These are phyloP conservation scores for Leccinum boreale DNA, from an alignment of 768 basidiomycete species.

Conservation along the genomic window DNA sequence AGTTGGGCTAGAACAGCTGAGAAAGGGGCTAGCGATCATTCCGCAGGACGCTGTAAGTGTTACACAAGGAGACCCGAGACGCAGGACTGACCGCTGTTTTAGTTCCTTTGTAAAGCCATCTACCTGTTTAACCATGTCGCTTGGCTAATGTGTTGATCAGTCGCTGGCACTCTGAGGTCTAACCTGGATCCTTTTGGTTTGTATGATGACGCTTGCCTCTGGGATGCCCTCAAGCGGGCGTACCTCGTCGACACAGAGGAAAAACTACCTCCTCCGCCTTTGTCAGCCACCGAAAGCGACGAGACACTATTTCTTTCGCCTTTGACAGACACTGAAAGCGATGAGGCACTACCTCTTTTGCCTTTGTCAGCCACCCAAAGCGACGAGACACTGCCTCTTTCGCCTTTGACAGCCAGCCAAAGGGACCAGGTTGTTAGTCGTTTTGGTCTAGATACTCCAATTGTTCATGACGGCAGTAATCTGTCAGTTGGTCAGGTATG, in stretches of 20 bases:
- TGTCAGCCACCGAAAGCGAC: conserved; percentile 36
- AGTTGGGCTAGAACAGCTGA: conserved; percentile 73
- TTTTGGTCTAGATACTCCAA: conserved; percentile 78
- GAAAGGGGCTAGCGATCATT: conserved; percentile 70
- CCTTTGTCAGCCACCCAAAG: conserved; percentile 35
- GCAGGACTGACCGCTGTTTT: neutral
- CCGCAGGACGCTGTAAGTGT: conserved; percentile 60
- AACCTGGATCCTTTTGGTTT: conserved; percentile 89
- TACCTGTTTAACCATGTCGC: neutral
- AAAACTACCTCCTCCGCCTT: conserved; percentile 19
- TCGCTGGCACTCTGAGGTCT: conserved; percentile 77
- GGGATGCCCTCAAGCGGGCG: conserved; percentile 85
- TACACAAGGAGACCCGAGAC: neutral
- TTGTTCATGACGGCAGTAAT: conserved; percentile 87
- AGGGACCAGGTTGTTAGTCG: conserved; percentile 44
- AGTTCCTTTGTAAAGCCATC: conserved; percentile 39
- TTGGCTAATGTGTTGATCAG: conserved; percentile 27
- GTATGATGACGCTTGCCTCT: conserved; percentile 76
- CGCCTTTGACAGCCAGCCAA: conserved; percentile 33
- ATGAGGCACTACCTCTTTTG: conserved; percentile 25
- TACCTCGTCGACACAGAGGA: conserved; percentile 65
- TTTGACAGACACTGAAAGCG: conserved; percentile 36
- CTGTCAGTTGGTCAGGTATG: conserved; percentile 59
- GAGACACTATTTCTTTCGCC: conserved; percentile 11
- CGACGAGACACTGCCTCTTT: conserved; percentile 8